phyloP scores from a whole-genome alignment of 2,329 filamentous ascomycete genomes.

The Fusarium pseudoanthophilum region DNA sequence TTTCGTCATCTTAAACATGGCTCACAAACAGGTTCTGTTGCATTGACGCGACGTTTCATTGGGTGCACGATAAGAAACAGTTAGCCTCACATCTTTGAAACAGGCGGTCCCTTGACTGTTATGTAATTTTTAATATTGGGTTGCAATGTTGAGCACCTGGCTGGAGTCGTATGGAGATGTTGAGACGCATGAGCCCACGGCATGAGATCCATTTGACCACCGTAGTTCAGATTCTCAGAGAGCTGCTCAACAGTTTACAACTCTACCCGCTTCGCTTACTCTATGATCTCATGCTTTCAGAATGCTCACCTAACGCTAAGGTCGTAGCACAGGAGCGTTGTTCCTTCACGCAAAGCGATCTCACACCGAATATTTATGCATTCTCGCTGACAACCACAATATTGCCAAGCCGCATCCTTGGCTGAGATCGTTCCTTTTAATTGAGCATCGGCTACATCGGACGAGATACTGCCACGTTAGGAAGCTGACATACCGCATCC shows the following conservation, averaged over 20 bases:
- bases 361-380: background rate
- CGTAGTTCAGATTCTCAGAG: background rate
- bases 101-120: background rate
- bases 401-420: background rate
- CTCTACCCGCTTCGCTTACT: no score
- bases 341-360: background rate
- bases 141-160: background rate
- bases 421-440: background rate
- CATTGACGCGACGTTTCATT: background rate
- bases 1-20: background rate
- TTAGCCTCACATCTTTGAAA: background rate
- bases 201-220: background rate
- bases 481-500: background rate
- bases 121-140: background rate
- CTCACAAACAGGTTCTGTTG: background rate
- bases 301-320: background rate
- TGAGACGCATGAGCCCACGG: background rate
- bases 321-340: background rate
- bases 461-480: background rate
- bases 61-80: fast-evolving
- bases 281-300: no score
- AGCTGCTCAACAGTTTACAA: background rate
- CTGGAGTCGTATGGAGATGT: background rate
- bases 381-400: background rate
- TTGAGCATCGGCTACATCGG: background rate